Evolutionary conservation across 495 filamentous ascomycete genomes (phyloP), one percentile per base, ranked within the genome.

Genomic region (Geoglossum glabrum): DNA sequence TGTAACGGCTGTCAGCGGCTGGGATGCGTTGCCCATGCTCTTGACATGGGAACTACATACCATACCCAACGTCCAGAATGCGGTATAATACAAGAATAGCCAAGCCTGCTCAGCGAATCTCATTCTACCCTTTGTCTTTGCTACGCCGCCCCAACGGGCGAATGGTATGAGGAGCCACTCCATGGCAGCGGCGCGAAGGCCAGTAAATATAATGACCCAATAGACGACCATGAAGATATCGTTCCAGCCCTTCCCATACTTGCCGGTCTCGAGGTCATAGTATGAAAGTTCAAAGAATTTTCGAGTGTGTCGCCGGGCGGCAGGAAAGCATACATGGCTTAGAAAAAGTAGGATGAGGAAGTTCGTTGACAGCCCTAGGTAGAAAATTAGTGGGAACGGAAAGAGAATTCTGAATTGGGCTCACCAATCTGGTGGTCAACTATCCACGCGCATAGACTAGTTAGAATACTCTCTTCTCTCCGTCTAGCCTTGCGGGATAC

Each of bases 101-200:
- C 89, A 98, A 54, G 82, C 87, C 71, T 98, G 92, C 68, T 98
- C 92, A 52, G 87, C 85, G 69, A 97, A 86, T 43, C 93, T 77
- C 25, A 85, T 75, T 25, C 82, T 69, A 8, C 77, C 83, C 70
- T 93, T 95, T 62, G 73, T 74, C 58, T 80, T 79, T 59, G 76
- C 75, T 61, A 97, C 72, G 15, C 90, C 89, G 55, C 73, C 73
- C 15, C 71, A 66, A 43, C 77, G 77, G 28, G 84, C 90, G 21
- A 90, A 67, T 21, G 92, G 90, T 45, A 77, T 77, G 21, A 97
- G 73, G 10, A 95, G 60, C 71, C 92, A 90, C 63, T 95, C 88
- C 74, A 97, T 90, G 10, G 79, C 68, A 50, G 80, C 80, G n/a
- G 85, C 87, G 55, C 90, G 85, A 40, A 95, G 74, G 30, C 82